A percentile compares a stretch with the other conserved stretches of the same genome.
phyloP scores from a whole-genome alignment of 2,329 filamentous ascomycete species.

The Ceratocystis cubensis region DNA sequence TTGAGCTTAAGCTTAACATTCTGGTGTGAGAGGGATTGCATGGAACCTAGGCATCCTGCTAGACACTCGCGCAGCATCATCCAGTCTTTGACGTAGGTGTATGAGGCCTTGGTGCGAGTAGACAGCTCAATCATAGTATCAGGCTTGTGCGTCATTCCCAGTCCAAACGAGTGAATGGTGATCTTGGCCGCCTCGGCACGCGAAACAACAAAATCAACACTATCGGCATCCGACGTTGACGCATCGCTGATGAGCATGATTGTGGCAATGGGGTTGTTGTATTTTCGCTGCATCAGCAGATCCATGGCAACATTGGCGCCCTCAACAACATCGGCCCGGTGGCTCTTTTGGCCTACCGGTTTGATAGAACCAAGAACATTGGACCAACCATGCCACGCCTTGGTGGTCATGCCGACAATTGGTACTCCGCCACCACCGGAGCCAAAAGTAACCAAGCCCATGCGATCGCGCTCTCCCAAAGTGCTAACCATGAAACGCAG shows the following conservation, averaged over 20 bases:
- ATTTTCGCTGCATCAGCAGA: conserved; percentile 91
- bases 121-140: conserved; percentile 98
- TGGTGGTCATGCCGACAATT: conserved; percentile 95
- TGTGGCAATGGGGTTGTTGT: conserved; percentile 85
- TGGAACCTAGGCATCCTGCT: conserved; percentile 78
- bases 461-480: conserved; percentile 83
- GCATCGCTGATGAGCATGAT: conserved; percentile 97
- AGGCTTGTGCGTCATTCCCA: conserved; percentile 94
- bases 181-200: conserved; percentile 95
- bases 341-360: conserved; percentile 90
- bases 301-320: conserved; percentile 98
- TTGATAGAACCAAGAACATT: conserved; percentile 78
- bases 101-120: conserved; percentile 87
- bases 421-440: conserved; percentile 87
- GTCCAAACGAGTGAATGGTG: conserved; percentile 87
- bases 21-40: conserved; percentile 94
- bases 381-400: conserved; percentile 83
- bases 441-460: conserved; percentile 95
- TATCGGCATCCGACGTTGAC: conserved; percentile 84
- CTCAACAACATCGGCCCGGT: conserved; percentile 91
- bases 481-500: conserved; percentile 83
- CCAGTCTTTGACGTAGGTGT: conserved; percentile 98
- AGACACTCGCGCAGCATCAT: conserved; percentile 98
- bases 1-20: conserved; percentile 93
- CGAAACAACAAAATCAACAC: conserved; percentile 94